Base-by-base conservation (phyloP, 2,329 filamentous ascomycete genomes). In the Fusarium chlamydosporum region DNA sequence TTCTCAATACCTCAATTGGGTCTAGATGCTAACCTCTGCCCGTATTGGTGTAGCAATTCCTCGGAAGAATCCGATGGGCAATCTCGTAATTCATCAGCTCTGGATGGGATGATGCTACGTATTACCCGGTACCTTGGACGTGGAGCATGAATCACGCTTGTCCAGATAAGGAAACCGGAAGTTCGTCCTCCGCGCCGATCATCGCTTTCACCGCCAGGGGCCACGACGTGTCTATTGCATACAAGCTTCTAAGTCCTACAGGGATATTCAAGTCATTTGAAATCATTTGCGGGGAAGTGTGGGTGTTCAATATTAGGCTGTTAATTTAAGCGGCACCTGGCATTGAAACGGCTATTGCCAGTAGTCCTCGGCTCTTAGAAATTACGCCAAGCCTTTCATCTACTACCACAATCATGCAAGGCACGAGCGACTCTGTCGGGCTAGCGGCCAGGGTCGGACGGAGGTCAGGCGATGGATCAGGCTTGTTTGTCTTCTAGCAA, bases 231-330 rank as follows among this genome's bases (percentile, higher is more conserved):
- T 34, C 15, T 8, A 41, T 23, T 7, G 6, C 12, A 41, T 2
- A 29, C 13, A 50, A 50, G 29, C 29, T 31, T 34, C 16, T 6
- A 15, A 16, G n/a, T 26, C 35, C 34, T 20, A 35, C 9, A 20
- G 9, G 6, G 5, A 42, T 23, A 38, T 16, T 51, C 26, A 33
- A n/a, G 33, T 35, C 16, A 43, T 34, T 18, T 13, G 38, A 56
- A 18, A 29, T 56, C 7, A 16, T 27, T 60, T 59, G 54, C 23
- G 56, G 56, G 12, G 54, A 42, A n/a, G 6, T 15, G n/a, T 20
- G 56, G 51, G 23, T 38, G 10, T 9, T 27, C 27, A 13, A 2
- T 42, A 43, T 61, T 61, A 61, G 57, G 23, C 57, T 60, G 31
- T 51, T 60, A 15, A 37, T 52, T 52, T 6, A 43, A 60, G 23